These are phyloP conservation scores for Metarhizium brunneum DNA, from an alignment of 2,329 filamentous ascomycete species.

Conservation along the genomic window DNA sequence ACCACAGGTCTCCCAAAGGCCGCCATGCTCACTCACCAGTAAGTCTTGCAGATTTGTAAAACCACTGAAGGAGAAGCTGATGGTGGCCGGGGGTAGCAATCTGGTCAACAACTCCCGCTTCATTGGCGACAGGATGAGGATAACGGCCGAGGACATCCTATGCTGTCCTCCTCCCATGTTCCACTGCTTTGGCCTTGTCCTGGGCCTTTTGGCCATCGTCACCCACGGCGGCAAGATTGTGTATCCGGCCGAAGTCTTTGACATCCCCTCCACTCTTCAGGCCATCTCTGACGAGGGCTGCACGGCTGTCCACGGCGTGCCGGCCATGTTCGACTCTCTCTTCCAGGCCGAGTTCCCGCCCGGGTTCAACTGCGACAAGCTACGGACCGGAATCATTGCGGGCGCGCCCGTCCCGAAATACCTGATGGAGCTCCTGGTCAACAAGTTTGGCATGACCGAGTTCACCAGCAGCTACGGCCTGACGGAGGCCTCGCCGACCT, in stretches of 20 bases:
- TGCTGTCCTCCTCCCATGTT: conserved; percentile 80
- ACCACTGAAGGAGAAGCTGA: background rate
- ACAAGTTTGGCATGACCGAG: conserved; percentile 64
- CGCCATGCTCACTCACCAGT: conserved; percentile 65
- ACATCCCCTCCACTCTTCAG: conserved; percentile 53
- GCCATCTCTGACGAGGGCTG: conserved; percentile 59
- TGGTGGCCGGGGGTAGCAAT: conserved; percentile 28
- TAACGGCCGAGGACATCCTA: conserved; percentile 56
- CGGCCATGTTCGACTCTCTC: conserved; percentile 72
- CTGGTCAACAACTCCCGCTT: conserved; percentile 59
- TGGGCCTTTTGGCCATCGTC: conserved; percentile 62
- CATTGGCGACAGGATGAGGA: conserved; percentile 64
- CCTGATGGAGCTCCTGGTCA: conserved; percentile 64
- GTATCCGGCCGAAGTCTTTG: conserved; percentile 67
- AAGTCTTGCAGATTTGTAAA: conserved; percentile 14
- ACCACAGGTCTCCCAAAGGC: conserved; percentile 66
- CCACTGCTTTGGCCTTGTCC: conserved; percentile 76
- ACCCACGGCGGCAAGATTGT: conserved; percentile 71
- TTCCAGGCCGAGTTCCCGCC: conserved; percentile 35
- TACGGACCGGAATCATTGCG: conserved; percentile 71
- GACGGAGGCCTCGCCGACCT: conserved; percentile 71
- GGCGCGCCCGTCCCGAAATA: conserved; percentile 68
- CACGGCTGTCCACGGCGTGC: conserved; percentile 72
- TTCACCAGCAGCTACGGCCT: conserved; percentile 64
- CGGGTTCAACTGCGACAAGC: conserved; percentile 35